These are phyloP conservation scores for Sarocladium brachiariae DNA, from an alignment of 2,329 filamentous ascomycete species.

Conservation along the genomic window DNA sequence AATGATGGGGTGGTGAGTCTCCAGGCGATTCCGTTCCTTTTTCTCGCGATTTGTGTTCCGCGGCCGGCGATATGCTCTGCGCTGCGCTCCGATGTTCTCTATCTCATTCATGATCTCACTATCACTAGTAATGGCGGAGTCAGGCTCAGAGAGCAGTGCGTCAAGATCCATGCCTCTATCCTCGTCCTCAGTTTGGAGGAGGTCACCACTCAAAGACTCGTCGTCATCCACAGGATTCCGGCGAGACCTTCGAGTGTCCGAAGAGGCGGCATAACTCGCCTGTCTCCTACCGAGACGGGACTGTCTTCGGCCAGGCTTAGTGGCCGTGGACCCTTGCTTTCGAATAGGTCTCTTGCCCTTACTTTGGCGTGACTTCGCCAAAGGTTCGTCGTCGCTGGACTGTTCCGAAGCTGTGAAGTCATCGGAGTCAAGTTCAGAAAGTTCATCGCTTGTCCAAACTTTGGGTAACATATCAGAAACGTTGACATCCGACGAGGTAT, in stretches of 20 bases:
- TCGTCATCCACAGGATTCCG: neutral
- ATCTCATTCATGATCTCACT: conserved; percentile 12
- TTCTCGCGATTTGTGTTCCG: conserved; percentile 21
- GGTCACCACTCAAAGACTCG: neutral
- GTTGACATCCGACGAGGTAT: neutral
- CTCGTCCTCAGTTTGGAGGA: conserved; percentile 1
- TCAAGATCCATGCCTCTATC: neutral
- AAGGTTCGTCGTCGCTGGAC: conserved; percentile 24
- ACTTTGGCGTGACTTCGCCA: conserved; percentile 13
- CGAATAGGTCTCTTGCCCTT: conserved; percentile 12
- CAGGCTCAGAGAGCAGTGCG: neutral
- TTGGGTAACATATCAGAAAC: neutral
- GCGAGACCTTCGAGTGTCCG: neutral
- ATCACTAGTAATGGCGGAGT: conserved; percentile 17
- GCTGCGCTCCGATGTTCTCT: conserved; percentile 12
- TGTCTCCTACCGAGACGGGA: neutral
- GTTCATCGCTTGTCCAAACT: conserved; percentile 10
- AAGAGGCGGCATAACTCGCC: neutral
- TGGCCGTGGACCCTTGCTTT: neutral
- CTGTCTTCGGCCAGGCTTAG: neutral
- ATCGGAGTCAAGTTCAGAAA: conserved; percentile 5
- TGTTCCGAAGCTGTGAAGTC: conserved; percentile 13
- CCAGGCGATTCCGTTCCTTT: conserved; percentile 59
- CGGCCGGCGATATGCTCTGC: conserved; percentile 27
- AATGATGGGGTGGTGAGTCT: conserved; percentile 70